Conservation (phyloP, 768 basidiomycete genomes). For the Boletus reticuloceps region DNA sequence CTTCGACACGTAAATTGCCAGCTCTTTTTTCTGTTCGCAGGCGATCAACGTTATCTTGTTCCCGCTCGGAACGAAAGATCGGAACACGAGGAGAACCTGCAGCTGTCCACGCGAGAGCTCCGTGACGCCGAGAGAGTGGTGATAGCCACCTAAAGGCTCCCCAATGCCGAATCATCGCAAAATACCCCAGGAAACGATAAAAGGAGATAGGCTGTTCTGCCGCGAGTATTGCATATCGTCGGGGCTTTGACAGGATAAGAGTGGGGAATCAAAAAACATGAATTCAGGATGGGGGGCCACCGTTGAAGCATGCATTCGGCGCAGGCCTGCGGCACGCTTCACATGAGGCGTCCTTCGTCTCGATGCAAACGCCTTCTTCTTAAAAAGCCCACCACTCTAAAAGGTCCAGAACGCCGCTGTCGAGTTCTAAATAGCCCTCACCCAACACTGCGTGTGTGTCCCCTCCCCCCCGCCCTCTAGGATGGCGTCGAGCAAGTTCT, state of each 20-base stretch:
- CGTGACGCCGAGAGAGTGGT: slow-evolving; percentile 21
- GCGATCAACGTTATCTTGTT: slow-evolving; percentile 6
- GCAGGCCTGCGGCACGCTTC: slow-evolving; percentile 29
- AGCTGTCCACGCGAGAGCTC: slow-evolving; percentile 19
- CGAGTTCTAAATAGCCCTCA: slow-evolving; percentile 14
- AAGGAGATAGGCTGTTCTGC: slow-evolving; percentile 4
- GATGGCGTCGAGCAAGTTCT: slow-evolving; percentile 27
- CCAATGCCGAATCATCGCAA: not conserved
- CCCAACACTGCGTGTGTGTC: slow-evolving; percentile 16
- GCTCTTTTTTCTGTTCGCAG: not conserved
- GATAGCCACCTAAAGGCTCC: slow-evolving; percentile 5
- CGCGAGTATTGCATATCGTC: slow-evolving; percentile 1
- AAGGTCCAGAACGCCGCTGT: slow-evolving; percentile 20
- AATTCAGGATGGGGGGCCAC: slow-evolving; percentile 6
- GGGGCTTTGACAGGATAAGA: slow-evolving; percentile 9
- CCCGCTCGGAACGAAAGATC: slow-evolving; percentile 5
- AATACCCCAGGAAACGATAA: slow-evolving; percentile 1
- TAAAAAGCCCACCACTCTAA: slow-evolving; percentile 16
- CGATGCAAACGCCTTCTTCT: slow-evolving; percentile 19
- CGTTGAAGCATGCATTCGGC: slow-evolving; percentile 15
- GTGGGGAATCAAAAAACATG: slow-evolving; percentile 12
- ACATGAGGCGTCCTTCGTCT: slow-evolving; percentile 28
- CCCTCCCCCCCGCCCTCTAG: not conserved
- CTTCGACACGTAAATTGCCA: slow-evolving; percentile 19
- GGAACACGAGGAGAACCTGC: slow-evolving; percentile 27